A percentile compares a stretch with the other conserved stretches of the same genome.
These are phyloP conservation scores for Heracleum sosnowskyi DNA, from an alignment of 129 eudicot species.

Conservation along the genomic window DNA sequence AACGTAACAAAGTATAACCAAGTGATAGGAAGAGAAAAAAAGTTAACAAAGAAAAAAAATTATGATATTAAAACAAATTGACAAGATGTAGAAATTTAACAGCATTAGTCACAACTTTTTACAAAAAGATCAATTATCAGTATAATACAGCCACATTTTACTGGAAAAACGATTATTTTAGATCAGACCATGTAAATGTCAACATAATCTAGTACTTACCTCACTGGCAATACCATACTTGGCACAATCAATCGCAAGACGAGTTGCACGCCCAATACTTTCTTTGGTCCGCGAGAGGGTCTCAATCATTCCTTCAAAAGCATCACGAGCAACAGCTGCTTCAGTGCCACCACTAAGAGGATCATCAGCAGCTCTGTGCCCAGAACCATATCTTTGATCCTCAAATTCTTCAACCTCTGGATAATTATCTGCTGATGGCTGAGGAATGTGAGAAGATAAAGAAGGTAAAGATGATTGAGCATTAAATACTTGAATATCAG, in stretches of 20 bases:
- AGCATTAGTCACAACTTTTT: background rate
- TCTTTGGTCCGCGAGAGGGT: constrained; percentile 93
- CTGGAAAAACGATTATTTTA: background rate
- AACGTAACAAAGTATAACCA: background rate
- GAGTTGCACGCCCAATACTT: constrained; percentile 97
- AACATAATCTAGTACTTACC: constrained; percentile 31
- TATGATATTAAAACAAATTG: background rate
- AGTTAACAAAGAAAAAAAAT: background rate
- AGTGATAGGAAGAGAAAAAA: background rate
- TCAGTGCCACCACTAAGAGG: constrained; percentile 91
- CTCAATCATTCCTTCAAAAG: constrained; percentile 92
- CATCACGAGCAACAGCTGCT: constrained; percentile 96
- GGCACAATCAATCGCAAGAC: constrained; percentile 96
- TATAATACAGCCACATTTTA: background rate
- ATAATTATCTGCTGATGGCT: constrained; percentile 30
- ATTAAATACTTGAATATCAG: constrained; percentile 29
- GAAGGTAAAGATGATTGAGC: constrained; percentile 35
- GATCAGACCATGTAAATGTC: background rate
- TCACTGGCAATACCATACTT: constrained; percentile 85
- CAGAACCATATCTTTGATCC: constrained; percentile 61
- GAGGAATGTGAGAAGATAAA: constrained; percentile 35
- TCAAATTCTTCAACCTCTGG: constrained; percentile 50
- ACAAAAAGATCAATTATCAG: background rate
- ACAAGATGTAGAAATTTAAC: background rate
- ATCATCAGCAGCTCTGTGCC: constrained; percentile 41